phyloP scores from a whole-genome alignment of 768 basidiomycete species.

The Russula abietina region DNA sequence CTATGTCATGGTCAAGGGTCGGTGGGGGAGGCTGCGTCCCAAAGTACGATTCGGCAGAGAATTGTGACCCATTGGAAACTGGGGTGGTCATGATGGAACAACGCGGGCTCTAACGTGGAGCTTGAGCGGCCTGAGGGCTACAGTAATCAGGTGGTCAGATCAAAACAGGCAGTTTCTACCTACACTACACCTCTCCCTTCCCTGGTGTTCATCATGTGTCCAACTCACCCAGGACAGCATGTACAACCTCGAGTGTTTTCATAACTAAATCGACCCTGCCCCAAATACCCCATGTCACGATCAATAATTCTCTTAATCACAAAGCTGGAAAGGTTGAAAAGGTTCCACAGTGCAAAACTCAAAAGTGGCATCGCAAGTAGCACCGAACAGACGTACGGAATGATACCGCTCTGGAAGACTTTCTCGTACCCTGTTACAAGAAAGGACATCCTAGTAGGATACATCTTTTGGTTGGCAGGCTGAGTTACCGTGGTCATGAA shows the following conservation, averaged over 20 bases:
- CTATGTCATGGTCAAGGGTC: slow-evolving; percentile 62
- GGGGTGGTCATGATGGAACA: slow-evolving; percentile 12
- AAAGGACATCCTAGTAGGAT: neutral
- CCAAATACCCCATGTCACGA: neutral
- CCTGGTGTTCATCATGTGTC: neutral
- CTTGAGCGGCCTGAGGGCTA: neutral
- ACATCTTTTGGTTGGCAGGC: neutral
- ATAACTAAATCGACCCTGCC: neutral
- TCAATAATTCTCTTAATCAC: neutral
- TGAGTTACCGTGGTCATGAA: neutral
- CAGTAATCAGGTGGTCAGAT: neutral
- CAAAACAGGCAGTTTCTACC: no score
- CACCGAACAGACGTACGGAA: neutral
- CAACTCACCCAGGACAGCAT: neutral
- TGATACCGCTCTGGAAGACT: neutral
- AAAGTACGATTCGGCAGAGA: slow-evolving; percentile 89
- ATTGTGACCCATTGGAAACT: slow-evolving; percentile 29
- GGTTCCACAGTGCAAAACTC: neutral
- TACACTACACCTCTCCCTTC: neutral
- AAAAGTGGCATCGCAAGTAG: neutral
- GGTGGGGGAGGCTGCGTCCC: slow-evolving; percentile 77
- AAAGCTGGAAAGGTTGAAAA: neutral
- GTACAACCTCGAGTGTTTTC: neutral
- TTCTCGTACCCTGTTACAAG: neutral
- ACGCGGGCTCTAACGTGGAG: neutral